Conservation (phyloP, 2,329 filamentous ascomycete genomes). For the Verticillium tricorpus region DNA sequence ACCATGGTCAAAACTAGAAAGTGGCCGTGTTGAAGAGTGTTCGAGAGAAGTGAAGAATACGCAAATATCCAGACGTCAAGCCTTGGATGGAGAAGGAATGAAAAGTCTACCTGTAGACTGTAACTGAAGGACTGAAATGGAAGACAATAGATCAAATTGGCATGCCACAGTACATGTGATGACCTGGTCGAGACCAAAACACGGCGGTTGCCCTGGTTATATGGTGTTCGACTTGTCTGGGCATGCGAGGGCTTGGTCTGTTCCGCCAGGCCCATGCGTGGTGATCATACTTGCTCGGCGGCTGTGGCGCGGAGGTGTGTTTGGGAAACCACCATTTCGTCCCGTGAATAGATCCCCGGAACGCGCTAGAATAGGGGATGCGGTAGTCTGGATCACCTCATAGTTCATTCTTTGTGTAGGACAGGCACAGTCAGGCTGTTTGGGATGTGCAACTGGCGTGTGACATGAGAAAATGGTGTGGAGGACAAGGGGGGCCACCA, state of each 20-base stretch:
- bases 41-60: not conserved
- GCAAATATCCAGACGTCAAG: not conserved
- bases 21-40: not conserved
- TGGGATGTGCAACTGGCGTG: not conserved
- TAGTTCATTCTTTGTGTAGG: not conserved
- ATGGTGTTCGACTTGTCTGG: not conserved
- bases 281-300: not conserved
- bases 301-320: not conserved
- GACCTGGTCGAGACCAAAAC: not conserved
- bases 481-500: not conserved
- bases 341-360: not conserved
- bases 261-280: not conserved
- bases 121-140: not conserved
- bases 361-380: not conserved
- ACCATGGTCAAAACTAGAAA: not conserved
- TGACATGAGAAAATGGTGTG: not conserved
- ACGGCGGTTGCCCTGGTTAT: not conserved
- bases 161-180: not conserved
- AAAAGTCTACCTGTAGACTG: constrained; percentile 2
- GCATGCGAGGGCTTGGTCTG: not conserved
- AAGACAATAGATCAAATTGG: not conserved
- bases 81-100: not conserved
- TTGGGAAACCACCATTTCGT: not conserved
- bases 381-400: too few relatives aligned
- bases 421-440: not conserved